These are phyloP conservation scores for Monascus ruber DNA, from an alignment of 2,329 filamentous ascomycete genomes.

Conservation along the genomic window DNA sequence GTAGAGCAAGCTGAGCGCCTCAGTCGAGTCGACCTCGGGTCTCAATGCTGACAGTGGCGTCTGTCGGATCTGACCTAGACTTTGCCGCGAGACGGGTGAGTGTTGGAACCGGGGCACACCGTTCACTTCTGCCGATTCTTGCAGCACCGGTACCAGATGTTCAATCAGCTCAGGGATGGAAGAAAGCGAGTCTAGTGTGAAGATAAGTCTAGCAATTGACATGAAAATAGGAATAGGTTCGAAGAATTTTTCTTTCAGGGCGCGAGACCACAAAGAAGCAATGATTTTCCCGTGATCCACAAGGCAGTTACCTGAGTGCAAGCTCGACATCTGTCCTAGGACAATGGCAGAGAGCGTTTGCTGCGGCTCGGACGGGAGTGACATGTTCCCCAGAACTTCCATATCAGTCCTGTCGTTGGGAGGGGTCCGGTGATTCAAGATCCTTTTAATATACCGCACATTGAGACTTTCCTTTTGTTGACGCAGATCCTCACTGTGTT, in stretches of 20 bases:
- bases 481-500: conserved; percentile 16
- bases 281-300: conserved; percentile 40
- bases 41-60: conserved; percentile 33
- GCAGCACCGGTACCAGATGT: conserved; percentile 28
- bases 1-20: conserved; percentile 44
- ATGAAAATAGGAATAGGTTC: conserved; percentile 32
- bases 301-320: conserved; percentile 35
- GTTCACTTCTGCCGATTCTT: conserved; percentile 42
- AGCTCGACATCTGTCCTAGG: conserved; percentile 38
- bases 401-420: conserved; percentile 40
- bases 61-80: conserved; percentile 25
- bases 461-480: conserved; percentile 14
- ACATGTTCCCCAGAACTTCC: conserved; percentile 41
- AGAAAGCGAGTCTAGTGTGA: conserved; percentile 26
- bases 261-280: conserved; percentile 44
- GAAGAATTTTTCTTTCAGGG: conserved; percentile 43
- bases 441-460: conserved; percentile 38
- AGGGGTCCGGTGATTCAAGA: conserved; percentile 45
- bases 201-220: conserved; percentile 28
- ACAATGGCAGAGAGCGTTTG: conserved; percentile 43
- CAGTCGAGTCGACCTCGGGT: conserved; percentile 41
- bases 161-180: conserved; percentile 27
- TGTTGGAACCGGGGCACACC: conserved; percentile 40
- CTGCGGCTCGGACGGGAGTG: conserved; percentile 42
- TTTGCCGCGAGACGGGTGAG: conserved; percentile 31